These are phyloP conservation scores for Rhodomyrtus tomentosa DNA, from an alignment of 345 rosid genomes.

Conservation along the genomic window DNA sequence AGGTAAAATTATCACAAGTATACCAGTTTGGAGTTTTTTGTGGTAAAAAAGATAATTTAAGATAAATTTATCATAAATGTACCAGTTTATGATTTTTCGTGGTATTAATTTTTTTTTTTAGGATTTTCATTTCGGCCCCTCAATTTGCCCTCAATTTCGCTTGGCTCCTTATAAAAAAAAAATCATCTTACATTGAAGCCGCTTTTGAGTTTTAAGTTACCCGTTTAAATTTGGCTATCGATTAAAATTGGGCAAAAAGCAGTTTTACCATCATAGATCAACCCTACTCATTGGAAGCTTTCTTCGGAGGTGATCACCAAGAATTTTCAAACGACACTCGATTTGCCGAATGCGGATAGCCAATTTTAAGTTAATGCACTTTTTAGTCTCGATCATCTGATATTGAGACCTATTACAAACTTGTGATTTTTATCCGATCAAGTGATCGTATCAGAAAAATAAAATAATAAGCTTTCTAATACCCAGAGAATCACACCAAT, in stretches of 20 bases:
- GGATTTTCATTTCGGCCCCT: background rate
- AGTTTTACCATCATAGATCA: fast-evolving
- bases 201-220: background rate
- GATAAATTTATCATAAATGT: no score
- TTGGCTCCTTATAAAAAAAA: background rate
- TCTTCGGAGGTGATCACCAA: background rate
- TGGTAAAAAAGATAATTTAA: no score
- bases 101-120: background rate
- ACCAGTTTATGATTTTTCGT: no score
- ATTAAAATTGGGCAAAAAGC: background rate
- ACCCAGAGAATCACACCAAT: background rate
- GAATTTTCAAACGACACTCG: fast-evolving
- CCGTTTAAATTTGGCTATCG: background rate
- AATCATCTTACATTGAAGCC: background rate
- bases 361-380: no score
- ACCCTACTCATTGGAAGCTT: fast-evolving
- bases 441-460: background rate
- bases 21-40: no score
- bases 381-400: fast-evolving
- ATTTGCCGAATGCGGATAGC: fast-evolving
- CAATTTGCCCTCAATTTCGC: background rate
- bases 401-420: fast-evolving
- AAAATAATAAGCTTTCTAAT: fast-evolving
- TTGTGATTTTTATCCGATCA: fast-evolving
- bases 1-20: no score